phyloP scores from a whole-genome alignment of 768 basidiomycete species.

The Mycena olivaceomarginata region DNA sequence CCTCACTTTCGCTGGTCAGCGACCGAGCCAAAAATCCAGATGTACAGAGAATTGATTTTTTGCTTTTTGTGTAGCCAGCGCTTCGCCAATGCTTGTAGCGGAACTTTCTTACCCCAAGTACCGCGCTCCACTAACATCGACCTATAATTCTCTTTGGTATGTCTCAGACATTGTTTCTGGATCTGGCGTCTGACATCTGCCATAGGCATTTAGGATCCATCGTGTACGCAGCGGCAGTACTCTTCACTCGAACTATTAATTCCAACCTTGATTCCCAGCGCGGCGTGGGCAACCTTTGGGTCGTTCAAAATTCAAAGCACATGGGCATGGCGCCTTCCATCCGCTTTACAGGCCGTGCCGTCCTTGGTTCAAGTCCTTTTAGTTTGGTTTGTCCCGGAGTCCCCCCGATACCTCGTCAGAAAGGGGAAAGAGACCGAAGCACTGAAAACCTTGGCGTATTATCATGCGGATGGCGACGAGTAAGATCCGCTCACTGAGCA shows the following conservation, averaged over 20 bases:
- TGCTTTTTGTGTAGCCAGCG: constrained; percentile 63
- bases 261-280: constrained; percentile 56
- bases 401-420: constrained; percentile 88
- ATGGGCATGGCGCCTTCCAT: constrained; percentile 92
- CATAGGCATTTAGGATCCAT: constrained; percentile 79
- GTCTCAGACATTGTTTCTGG: no score
- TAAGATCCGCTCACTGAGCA: constrained; percentile 47
- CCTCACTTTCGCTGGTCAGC: constrained; percentile 78
- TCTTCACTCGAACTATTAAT: neutral
- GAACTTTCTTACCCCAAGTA: constrained; percentile 91
- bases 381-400: constrained; percentile 86
- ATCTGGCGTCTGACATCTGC: no score
- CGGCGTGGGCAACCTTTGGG: constrained; percentile 91
- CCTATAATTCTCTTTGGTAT: constrained; percentile 90
- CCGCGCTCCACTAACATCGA: constrained; percentile 85
- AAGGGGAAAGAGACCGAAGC: constrained; percentile 86
- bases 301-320: constrained; percentile 80
- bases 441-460: constrained; percentile 82
- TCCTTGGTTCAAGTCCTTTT: constrained; percentile 80
- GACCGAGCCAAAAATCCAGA: neutral
- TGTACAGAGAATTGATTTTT: constrained; percentile 10
- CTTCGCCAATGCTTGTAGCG: constrained; percentile 89
- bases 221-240: constrained; percentile 64
- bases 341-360: constrained; percentile 81
- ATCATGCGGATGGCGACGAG: constrained; percentile 88